Conservation (phyloP, 2,329 filamentous ascomycete genomes). For the Ophiostoma angusticollis region DNA sequence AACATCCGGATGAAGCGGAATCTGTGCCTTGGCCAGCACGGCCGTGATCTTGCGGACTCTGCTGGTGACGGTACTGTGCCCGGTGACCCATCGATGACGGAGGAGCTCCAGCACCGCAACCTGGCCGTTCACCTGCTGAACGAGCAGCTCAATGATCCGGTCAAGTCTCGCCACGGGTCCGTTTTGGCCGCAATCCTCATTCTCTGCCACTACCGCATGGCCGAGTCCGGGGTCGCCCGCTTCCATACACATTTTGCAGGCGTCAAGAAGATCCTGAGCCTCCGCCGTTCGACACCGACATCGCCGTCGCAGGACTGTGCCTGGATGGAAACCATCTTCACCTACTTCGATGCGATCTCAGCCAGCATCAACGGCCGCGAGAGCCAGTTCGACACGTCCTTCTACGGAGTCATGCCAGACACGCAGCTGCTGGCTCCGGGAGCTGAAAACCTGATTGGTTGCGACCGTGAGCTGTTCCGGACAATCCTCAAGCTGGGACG, state of each 20-base stretch:
- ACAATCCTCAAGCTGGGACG: constrained; percentile 72
- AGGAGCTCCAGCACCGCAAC: constrained; percentile 71
- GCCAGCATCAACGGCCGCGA: constrained; percentile 87
- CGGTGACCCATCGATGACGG: constrained; percentile 53
- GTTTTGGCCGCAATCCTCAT: constrained; percentile 78
- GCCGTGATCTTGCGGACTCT: constrained; percentile 36
- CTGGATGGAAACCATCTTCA: constrained; percentile 90
- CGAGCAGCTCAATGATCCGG: constrained; percentile 64
- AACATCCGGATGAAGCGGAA: constrained; percentile 76
- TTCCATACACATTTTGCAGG: constrained; percentile 90
- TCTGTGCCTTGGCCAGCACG: constrained; percentile 46
- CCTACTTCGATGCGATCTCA: constrained; percentile 87
- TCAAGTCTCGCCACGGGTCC: constrained; percentile 67
- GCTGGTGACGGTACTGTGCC: constrained; percentile 6
- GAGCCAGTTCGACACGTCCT: constrained; percentile 58
- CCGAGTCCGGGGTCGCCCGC: constrained; percentile 82
- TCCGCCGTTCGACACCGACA: constrained; percentile 46
- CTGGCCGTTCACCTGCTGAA: constrained; percentile 74
- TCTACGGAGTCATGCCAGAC: constrained; percentile 42
- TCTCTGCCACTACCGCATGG: constrained; percentile 84
- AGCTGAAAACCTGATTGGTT: constrained; percentile 75
- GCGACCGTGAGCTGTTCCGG: constrained; percentile 76
- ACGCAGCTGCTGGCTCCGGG: constrained; percentile 42
- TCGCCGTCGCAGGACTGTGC: constrained; percentile 55
- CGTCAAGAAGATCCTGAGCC: constrained; percentile 75